A percentile compares a stretch with the other conserved stretches of the same genome.
Conservation (phyloP, 352 stramenopile genomes). For the Phytophthora aleatoria region DNA sequence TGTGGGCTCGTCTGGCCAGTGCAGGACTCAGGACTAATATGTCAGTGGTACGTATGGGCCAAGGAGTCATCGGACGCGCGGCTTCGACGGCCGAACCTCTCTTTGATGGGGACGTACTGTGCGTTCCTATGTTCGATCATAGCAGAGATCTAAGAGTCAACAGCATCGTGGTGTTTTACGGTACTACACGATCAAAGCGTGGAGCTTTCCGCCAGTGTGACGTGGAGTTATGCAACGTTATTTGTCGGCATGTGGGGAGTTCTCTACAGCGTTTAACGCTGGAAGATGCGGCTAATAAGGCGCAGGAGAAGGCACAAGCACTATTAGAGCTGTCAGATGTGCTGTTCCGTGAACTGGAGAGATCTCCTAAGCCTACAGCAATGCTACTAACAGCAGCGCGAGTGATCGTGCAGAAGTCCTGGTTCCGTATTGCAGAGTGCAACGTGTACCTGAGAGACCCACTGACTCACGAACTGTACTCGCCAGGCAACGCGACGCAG, state of each 20-base stretch:
- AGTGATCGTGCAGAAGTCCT: conserved; percentile 26
- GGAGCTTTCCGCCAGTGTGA: conserved; percentile 55
- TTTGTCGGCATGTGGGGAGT: conserved; percentile 61
- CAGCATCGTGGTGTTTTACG: conserved; percentile 63
- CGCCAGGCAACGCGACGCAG: conserved; percentile 48
- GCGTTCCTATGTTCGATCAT: conserved; percentile 54
- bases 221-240: conserved; percentile 53
- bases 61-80: conserved; percentile 57
- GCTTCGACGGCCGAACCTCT: conserved; percentile 40
- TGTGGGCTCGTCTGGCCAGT: conserved; percentile 54
- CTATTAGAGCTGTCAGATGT: conserved; percentile 67
- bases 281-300: conserved; percentile 59
- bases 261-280: conserved; percentile 63
- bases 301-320: conserved; percentile 69
- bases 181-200: conserved; percentile 19
- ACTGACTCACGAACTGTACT: conserved; percentile 60
- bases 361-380: conserved; percentile 59
- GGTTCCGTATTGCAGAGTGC: conserved; percentile 42
- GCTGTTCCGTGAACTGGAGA: conserved; percentile 69
- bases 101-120: conserved; percentile 50
- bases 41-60: conserved; percentile 51
- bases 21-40: conserved; percentile 24
- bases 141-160: conserved; percentile 46
- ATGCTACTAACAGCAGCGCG: conserved; percentile 46
- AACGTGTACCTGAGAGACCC: conserved; percentile 74